Evolutionary conservation across 345 rosid genomes (phyloP), one percentile per base, ranked within the genome.

Genomic region (Diplotaxis tenuifolia): DNA sequence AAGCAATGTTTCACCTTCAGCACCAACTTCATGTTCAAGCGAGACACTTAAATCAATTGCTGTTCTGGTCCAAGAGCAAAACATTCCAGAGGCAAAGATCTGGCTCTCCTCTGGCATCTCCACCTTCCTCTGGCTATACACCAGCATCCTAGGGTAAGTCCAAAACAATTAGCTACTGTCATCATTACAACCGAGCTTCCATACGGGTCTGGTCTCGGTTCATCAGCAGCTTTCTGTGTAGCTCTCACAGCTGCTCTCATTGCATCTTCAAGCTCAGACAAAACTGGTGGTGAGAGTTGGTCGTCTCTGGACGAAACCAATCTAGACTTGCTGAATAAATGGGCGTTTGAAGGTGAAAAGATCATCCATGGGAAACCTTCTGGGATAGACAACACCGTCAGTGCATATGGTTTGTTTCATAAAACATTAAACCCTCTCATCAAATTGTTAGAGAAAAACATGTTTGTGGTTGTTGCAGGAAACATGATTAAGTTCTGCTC

Each of bases 301-400:
- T 75, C 81, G 0, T 64, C 34, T 0, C 88, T 83, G 20, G 80
- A 76, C 50, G 94, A 86, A 23, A 67, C 76, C 27, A 86, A 84
- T 9, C 88, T 89, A 6, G 93, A 87, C 8, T 79, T 90, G 78
- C 64, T 95, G 74, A 95, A 92, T 73, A 86, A 78, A 80, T 95
- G 99, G 99, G 99, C 98, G 72, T 90, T 87, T 36, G 96, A 89
- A 86, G 98, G 98, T 3, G 99, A 95, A 80, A 95, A 88, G 80
- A 83, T 92, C 76, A 83, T 95, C 74, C 98, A 92, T 77, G 99
- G 99, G 76, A 89, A 75, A 79, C 99, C 99, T 40, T 95, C 98
- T 14, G 98, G 99, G 65, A 87, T 95, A 8, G 99, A 95, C 90
- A 95, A 92, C 79, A 86, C 99, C 9, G 97, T 92, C 72, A 95